Percentiles rank a stretch among this genome's conserved stretches.
Evolutionary conservation across 306 rosid species (phyloP).

Genomic region (Amphicarpaea edgeworthii): DNA sequence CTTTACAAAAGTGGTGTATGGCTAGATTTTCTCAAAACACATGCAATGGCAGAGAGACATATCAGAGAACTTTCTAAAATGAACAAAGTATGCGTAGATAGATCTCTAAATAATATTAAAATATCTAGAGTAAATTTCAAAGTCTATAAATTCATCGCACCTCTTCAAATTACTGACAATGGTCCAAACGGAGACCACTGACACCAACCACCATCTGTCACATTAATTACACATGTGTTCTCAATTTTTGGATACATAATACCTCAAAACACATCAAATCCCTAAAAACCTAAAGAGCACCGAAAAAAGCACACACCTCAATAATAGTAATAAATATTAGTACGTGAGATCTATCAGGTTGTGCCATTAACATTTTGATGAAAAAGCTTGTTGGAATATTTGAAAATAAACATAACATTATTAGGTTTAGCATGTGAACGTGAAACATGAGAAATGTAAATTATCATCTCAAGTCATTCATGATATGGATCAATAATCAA

Average conservation of each 20-base stretch:
- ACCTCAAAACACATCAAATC: neutral
- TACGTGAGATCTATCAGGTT: too few species aligned
- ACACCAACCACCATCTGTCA: neutral
- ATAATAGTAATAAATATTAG: too few species aligned
- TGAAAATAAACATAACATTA: too few species aligned
- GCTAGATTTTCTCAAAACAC: slow-evolving; percentile 6
- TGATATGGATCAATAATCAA: too few species aligned
- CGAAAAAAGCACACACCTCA: too few species aligned
- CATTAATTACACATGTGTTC: neutral
- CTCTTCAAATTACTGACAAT: neutral
- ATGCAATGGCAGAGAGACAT: neutral
- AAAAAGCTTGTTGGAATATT: too few species aligned
- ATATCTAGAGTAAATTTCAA: neutral
- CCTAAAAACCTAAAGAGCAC: too few species aligned
- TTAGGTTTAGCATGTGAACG: too few species aligned
- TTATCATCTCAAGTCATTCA: too few species aligned
- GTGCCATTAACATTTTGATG: too few species aligned
- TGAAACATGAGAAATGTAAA: too few species aligned
- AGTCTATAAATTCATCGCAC: neutral
- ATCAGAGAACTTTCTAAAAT: neutral
- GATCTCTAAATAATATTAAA: neutral
- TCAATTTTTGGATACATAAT: neutral
- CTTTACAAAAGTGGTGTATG: neutral
- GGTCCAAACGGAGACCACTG: neutral
- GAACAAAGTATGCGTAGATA: neutral